Conservation (phyloP, 1,284 basidiomycete species). For the Ceratobasidium sp. region DNA sequence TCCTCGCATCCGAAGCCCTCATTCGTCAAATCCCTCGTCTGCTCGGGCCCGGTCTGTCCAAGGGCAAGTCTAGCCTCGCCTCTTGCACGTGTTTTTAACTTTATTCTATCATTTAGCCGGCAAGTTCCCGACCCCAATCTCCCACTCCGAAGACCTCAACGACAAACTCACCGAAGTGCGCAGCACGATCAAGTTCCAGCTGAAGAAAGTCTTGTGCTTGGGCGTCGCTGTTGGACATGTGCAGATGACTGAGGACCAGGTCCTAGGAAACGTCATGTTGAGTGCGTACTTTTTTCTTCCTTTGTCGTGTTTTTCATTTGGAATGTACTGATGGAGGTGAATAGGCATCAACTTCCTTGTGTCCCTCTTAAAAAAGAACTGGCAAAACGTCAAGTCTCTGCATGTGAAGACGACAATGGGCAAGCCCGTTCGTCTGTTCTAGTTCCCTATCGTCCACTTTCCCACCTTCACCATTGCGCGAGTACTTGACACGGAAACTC, state of each 20-base stretch:
- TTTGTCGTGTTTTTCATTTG: not conserved
- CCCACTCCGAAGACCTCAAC: slow-evolving; percentile 90
- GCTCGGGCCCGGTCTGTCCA: slow-evolving; percentile 98
- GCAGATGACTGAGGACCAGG: slow-evolving; percentile 98
- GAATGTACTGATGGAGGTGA: not conserved
- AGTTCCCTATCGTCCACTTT: slow-evolving; percentile 56
- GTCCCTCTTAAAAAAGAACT: slow-evolving; percentile 99
- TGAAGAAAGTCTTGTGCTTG: slow-evolving; percentile 99
- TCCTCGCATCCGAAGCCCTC: slow-evolving; percentile 96
- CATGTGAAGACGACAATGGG: slow-evolving; percentile 99
- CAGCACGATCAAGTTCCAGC: slow-evolving; percentile 99
- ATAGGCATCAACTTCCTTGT: slow-evolving; percentile 99
- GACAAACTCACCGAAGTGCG: slow-evolving; percentile 97
- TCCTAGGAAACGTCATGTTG: slow-evolving; percentile 97
- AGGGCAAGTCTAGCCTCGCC: slow-evolving; percentile 69
- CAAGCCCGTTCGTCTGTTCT: slow-evolving; percentile 96
- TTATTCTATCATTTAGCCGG: slow-evolving; percentile 71
- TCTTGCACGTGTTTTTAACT: not conserved
- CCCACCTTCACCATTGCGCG: slow-evolving; percentile 43
- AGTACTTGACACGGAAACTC: not conserved
- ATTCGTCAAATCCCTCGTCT: slow-evolving; percentile 99
- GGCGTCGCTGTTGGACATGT: slow-evolving; percentile 99
- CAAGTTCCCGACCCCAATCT: slow-evolving; percentile 99
- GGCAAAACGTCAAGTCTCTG: slow-evolving; percentile 99
- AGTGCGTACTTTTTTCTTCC: slow-evolving; percentile 63